phyloP scores from a whole-genome alignment of 1,139 yeast species.

The Torulaspora pretoriensis region DNA sequence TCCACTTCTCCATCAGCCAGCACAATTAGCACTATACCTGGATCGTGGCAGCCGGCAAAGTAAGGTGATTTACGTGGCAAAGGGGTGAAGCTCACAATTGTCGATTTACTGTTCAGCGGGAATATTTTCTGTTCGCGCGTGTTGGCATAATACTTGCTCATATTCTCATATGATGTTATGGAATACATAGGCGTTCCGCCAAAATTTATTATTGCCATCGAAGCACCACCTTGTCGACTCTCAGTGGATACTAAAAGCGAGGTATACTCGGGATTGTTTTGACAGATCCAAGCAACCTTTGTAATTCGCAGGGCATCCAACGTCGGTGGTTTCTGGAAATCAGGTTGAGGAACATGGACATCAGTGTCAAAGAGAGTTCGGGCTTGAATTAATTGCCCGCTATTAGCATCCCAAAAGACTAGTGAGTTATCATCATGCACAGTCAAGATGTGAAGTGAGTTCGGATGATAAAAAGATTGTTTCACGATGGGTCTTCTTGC shows the following conservation, averaged over 20 bases:
- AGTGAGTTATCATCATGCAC: conserved; percentile 77
- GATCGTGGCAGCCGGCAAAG: conserved; percentile 68
- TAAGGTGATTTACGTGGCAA: conserved; percentile 57
- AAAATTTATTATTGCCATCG: conserved; percentile 64
- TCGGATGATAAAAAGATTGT: conserved; percentile 84
- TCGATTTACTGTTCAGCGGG: conserved; percentile 46
- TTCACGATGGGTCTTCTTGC: conserved; percentile 48
- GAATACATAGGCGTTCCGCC: conserved; percentile 79
- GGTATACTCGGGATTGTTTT: conserved; percentile 76
- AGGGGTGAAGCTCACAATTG: conserved; percentile 47
- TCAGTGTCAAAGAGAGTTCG: conserved; percentile 64
- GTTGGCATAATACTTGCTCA: conserved; percentile 68
- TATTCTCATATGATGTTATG: conserved; percentile 75
- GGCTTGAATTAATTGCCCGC: conserved; percentile 70
- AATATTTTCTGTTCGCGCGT: conserved; percentile 57
- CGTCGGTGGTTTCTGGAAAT: conserved; percentile 12
- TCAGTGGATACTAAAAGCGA: conserved; percentile 72
- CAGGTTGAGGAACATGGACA: conserved; percentile 51
- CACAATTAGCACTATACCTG: conserved; percentile 53
- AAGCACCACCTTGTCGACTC: conserved; percentile 46
- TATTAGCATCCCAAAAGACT: conserved; percentile 87
- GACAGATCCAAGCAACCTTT: conserved; percentile 64
- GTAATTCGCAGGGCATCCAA: conserved; percentile 23
- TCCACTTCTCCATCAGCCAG: conserved; percentile 57
- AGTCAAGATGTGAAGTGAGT: conserved; percentile 79